Percentiles rank a stretch among this genome's conserved stretches.
Evolutionary conservation across 1,139 yeast genomes (phyloP).

Genomic region (Nematodospora anomalae): DNA sequence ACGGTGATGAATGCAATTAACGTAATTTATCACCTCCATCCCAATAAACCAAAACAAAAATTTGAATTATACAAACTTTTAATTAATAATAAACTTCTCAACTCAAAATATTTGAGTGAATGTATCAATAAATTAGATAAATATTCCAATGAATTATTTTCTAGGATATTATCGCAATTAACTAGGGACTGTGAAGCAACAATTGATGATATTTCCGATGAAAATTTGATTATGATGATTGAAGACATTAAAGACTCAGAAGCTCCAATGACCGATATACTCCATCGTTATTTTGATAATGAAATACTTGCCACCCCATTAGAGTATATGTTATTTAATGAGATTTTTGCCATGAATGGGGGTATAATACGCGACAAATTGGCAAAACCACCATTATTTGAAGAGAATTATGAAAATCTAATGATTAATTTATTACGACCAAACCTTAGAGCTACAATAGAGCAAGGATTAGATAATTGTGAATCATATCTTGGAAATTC

Average conservation of each 20-base stretch:
- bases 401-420: slow-evolving; percentile 41
- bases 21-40: slow-evolving; percentile 22
- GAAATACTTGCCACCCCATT: slow-evolving; percentile 22
- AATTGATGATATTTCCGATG: slow-evolving; percentile 11
- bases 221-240: slow-evolving; percentile 9
- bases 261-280: not conserved
- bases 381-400: slow-evolving; percentile 22
- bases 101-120: slow-evolving; percentile 20
- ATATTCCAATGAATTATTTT: slow-evolving; percentile 7
- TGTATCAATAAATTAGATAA: slow-evolving; percentile 7
- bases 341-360: slow-evolving; percentile 40
- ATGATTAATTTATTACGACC: slow-evolving; percentile 44
- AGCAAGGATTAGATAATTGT: slow-evolving; percentile 32
- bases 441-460: slow-evolving; percentile 32
- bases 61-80: slow-evolving; percentile 35
- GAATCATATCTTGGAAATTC: slow-evolving; percentile 28
- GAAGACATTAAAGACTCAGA: slow-evolving; percentile 2
- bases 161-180: slow-evolving; percentile 7
- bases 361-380: slow-evolving; percentile 21
- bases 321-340: slow-evolving; percentile 34
- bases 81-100: slow-evolving; percentile 22
- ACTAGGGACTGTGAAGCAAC: slow-evolving; percentile 12
- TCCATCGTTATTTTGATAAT: slow-evolving; percentile 19
- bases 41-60: slow-evolving; percentile 19
- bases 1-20: slow-evolving; percentile 26